Percentiles rank a stretch among this genome's conserved stretches.
Conservation (phyloP, 805 yeast genomes). For the Jamesozyma piceae region DNA sequence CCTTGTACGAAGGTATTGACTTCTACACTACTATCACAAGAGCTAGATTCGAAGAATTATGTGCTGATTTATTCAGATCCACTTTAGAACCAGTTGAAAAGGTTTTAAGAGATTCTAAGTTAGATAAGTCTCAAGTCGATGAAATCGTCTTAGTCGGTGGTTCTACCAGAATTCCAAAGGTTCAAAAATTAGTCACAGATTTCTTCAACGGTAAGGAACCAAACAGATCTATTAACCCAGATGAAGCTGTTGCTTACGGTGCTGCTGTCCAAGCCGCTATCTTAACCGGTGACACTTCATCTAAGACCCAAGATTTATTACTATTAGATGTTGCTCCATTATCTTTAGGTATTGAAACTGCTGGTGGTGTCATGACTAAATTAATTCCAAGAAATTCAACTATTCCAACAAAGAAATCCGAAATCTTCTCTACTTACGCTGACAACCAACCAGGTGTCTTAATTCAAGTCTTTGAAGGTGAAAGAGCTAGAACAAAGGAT, state of each 20-base stretch:
- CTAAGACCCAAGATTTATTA: constrained; percentile 94
- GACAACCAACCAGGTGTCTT: constrained; percentile 99
- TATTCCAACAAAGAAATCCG: constrained; percentile 97
- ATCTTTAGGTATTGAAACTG: constrained; percentile 97
- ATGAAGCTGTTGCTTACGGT: constrained; percentile 99
- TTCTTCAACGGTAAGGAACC: constrained; percentile 98
- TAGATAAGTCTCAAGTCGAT: constrained; percentile 84
- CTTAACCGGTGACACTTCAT: constrained; percentile 92
- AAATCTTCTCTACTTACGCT: constrained; percentile 94
- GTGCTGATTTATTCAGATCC: constrained; percentile 92
- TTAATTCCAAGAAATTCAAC: constrained; percentile 98
- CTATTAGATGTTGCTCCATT: constrained; percentile 98
- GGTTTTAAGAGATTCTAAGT: constrained; percentile 88
- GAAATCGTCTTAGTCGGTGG: constrained; percentile 98
- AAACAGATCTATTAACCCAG: constrained; percentile 96
- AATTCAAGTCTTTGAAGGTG: constrained; percentile 98
- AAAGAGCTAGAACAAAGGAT: constrained; percentile 93
- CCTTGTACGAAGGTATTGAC: constrained; percentile 92
- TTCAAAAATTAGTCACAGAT: constrained; percentile 93
- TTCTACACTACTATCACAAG: constrained; percentile 96
- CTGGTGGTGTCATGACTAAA: constrained; percentile 99
- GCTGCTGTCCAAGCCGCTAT: constrained; percentile 99
- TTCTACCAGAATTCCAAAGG: constrained; percentile 98
- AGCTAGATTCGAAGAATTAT: constrained; percentile 97
- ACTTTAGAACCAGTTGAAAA: constrained; percentile 94